Evolutionary conservation across 176 grass and related monocot species (phyloP), one percentile per base, ranked within the genome.

Genomic region (Phyllostachys edulis): DNA sequence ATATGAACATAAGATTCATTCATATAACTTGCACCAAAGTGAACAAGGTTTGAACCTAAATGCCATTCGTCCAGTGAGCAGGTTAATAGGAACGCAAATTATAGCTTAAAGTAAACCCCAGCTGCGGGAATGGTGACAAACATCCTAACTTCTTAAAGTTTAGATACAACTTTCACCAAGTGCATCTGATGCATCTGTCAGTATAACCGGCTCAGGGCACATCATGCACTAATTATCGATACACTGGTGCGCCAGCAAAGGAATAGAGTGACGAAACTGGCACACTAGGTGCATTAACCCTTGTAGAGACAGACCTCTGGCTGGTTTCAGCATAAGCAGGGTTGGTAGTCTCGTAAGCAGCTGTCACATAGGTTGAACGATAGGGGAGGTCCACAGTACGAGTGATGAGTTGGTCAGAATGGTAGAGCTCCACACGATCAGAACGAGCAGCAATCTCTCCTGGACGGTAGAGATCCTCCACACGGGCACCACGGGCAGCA

Each of bases 181-280:
- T 44, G 17, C 1, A 77, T 67, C 73, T 24, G 4, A 29, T 32
- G 2, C 34, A 42, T 7, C n/a, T 34, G 16, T 47, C 62, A 67
- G 38, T 46, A 60, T 51, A 76, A 42, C 45, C 46, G 6, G 46
- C 59, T 46, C 46, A 41, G 16, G 72, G 71, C 16, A 73, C 21
- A 14, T 44, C 63, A 45, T 24, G 10, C 14, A 64, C 45, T 46
- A 63, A 67, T 89, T 61, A 94, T n/a, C 74, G 90, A 72, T 85
- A 94, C 7, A n/a, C 46, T 14, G 77, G 80, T 0, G 77, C 84
- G 49, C 93, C 88, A 69, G 41, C 38, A 18, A 90, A 90, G 32
- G 90, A 76, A 65, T 90, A 90, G 15, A 71, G 85, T 0, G 82
- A 78, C 2, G 90, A 92, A 73, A 94, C 88, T 2, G 88, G 71